Evolutionary conservation across 176 grass and related monocot species (phyloP), one percentile per base, ranked within the genome.

Genomic region (Calamus simplicifolius): DNA sequence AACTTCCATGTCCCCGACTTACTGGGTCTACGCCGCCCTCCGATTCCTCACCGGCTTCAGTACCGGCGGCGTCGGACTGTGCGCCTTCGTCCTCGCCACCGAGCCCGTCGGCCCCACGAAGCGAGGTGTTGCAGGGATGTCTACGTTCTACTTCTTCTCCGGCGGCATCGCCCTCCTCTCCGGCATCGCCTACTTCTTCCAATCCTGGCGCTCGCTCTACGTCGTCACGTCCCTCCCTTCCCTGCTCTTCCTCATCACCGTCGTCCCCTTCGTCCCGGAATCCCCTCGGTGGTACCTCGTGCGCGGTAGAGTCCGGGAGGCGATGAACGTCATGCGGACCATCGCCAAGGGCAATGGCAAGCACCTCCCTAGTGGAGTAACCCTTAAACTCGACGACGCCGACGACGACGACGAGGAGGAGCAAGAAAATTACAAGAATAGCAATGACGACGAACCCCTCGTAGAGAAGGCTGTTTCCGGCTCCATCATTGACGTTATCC

Each of bases 251-350:
- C 69, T 80, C 27, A 10, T 78, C 61, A 30, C 67, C 48, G 56
- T 91, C 48, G 49, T 88, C 21, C 87, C 93, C 0, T 80, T 97
- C 75, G 51, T 91, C 21, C 82, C 87, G 6, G 87, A 97, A 70
- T 88, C 93, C 0, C 93, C 93, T 0, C 52, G 93, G 2, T 97
- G 87, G 93, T 97, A 80, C 77, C 81, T 97, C 80, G 93, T 97
- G 25, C 86, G 87, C 16, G 66, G 84, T 0, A 80, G 77, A 4
- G 23, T 28, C 27, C 62, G 52, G 13, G 68, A 97, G 27, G 87
- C 84, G 4, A 53, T 90, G 25, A 38, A 62, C 53, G 62, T 90
- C 49, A 19, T 97, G 26, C 81, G 52, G 3, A 72, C 49, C 31
- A 85, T 97, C 50, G 84, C 87, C 0, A 21, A n/a, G 1, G 16